Evolutionary conservation across 2,329 filamentous ascomycete species (phyloP).

Genomic region (Sarocladium strictum): DNA sequence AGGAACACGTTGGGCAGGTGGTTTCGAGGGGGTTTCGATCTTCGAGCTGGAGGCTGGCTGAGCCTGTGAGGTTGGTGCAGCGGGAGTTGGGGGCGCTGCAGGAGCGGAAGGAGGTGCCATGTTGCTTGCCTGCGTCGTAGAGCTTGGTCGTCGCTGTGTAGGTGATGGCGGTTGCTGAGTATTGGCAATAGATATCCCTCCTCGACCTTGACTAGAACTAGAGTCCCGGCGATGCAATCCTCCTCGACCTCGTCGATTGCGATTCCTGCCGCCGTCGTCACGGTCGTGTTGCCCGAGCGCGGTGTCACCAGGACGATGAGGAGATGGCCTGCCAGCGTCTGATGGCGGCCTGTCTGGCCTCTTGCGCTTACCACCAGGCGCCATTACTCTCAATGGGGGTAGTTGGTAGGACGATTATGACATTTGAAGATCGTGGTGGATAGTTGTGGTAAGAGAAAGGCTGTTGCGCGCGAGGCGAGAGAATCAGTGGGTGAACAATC

Average conservation of each 20-base stretch:
- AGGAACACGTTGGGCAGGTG: constrained; percentile 17
- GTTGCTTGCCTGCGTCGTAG: neutral
- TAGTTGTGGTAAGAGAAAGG: neutral
- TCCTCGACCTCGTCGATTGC: constrained; percentile 34
- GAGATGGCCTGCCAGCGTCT: constrained; percentile 51
- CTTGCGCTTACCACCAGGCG: constrained; percentile 45
- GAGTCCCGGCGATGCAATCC: constrained; percentile 11
- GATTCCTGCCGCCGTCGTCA: constrained; percentile 41
- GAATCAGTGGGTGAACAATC: constrained; percentile 15
- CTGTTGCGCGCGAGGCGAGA: constrained; percentile 12
- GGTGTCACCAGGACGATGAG: constrained; percentile 55
- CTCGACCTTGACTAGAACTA: constrained; percentile 3
- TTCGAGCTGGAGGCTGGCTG: constrained; percentile 12
- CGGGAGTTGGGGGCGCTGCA: constrained; percentile 15
- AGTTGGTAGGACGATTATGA: neutral
- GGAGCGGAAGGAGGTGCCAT: constrained; percentile 16
- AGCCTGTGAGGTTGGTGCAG: constrained; percentile 14
- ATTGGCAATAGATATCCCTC: neutral
- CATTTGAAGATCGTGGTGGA: neutral
- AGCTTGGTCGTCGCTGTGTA: constrained; percentile 5
- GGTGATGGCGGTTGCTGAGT: neutral
- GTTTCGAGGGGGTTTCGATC: constrained; percentile 13
- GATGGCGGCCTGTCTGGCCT: constrained; percentile 43
- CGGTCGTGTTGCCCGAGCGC: constrained; percentile 52
- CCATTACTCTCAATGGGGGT: neutral